phyloP scores from a whole-genome alignment of 2,329 filamentous ascomycete species.

The Alternaria burnsii region DNA sequence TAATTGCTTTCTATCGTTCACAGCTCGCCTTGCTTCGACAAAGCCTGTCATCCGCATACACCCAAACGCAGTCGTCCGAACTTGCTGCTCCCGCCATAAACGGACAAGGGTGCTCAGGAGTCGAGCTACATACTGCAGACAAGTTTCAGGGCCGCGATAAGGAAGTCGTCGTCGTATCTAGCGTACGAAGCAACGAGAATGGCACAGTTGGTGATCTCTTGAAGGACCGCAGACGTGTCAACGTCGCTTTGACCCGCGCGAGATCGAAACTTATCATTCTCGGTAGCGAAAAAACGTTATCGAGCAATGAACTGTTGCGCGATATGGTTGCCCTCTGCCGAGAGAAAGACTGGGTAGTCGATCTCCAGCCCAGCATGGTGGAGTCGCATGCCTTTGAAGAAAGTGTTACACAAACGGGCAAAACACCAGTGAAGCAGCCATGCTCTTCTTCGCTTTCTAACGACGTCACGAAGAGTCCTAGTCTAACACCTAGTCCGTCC shows the following conservation, averaged over 20 bases:
- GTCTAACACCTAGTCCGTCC: slow-evolving; percentile 38
- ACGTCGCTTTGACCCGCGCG: slow-evolving; percentile 93
- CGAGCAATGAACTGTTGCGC: slow-evolving; percentile 74
- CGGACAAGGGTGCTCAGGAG: slow-evolving; percentile 43
- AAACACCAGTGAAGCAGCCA: slow-evolving; percentile 17
- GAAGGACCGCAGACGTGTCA: slow-evolving; percentile 90
- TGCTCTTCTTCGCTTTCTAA: background rate
- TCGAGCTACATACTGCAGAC: slow-evolving; percentile 97
- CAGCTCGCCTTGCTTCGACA: slow-evolving; percentile 86
- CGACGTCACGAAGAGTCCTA: slow-evolving; percentile 4
- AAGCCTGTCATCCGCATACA: slow-evolving; percentile 66
- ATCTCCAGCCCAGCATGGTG: slow-evolving; percentile 71
- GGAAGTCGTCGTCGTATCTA: slow-evolving; percentile 84
- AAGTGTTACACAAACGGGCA: slow-evolving; percentile 50
- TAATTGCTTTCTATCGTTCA: slow-evolving; percentile 96
- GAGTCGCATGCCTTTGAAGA: slow-evolving; percentile 75
- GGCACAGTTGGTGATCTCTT: slow-evolving; percentile 88
- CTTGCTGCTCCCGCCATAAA: slow-evolving; percentile 26
- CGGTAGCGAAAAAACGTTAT: slow-evolving; percentile 81
- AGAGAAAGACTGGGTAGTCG: slow-evolving; percentile 77
- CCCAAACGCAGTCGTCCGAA: slow-evolving; percentile 56
- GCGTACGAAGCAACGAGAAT: slow-evolving; percentile 86
- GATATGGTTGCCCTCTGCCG: slow-evolving; percentile 82
- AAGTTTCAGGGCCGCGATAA: slow-evolving; percentile 97
- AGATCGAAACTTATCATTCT: slow-evolving; percentile 91